These are phyloP conservation scores for Fusarium liriodendri DNA, from an alignment of 2,329 filamentous ascomycete species.

Conservation along the genomic window DNA sequence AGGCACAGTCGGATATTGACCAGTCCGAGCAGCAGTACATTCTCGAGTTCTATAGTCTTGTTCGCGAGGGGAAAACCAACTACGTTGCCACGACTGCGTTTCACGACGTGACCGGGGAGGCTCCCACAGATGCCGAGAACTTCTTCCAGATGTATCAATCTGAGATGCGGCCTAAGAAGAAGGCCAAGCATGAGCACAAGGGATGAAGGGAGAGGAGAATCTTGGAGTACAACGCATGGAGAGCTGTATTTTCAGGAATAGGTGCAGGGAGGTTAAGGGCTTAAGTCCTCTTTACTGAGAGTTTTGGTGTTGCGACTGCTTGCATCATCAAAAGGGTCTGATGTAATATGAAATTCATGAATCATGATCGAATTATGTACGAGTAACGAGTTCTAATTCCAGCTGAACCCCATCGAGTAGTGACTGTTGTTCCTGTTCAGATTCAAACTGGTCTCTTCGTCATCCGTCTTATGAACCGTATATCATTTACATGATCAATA, in stretches of 20 bases:
- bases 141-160: slow-evolving; percentile 24
- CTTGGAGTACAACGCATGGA: neutral
- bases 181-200: slow-evolving; percentile 17
- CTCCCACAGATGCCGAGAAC: slow-evolving; percentile 7
- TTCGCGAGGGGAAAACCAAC: slow-evolving; percentile 18
- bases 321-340: neutral
- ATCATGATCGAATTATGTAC: neutral
- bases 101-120: slow-evolving; percentile 5
- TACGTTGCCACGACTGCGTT: slow-evolving; percentile 10
- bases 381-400: neutral
- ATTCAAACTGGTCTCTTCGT: neutral
- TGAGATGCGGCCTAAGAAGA: slow-evolving; percentile 18
- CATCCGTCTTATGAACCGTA: neutral
- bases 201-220: neutral
- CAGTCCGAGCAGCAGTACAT: slow-evolving; percentile 12
- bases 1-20: slow-evolving; percentile 4
- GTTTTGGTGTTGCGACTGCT: neutral
- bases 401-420: neutral
- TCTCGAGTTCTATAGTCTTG: slow-evolving; percentile 19
- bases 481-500: slow-evolving; percentile 43
- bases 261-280: neutral
- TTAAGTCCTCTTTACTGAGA: neutral
- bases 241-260: neutral
- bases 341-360: neutral
- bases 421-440: neutral